Base-by-base conservation (phyloP, 2,329 filamentous ascomycete genomes). In the Bipolaris sorokiniana region DNA sequence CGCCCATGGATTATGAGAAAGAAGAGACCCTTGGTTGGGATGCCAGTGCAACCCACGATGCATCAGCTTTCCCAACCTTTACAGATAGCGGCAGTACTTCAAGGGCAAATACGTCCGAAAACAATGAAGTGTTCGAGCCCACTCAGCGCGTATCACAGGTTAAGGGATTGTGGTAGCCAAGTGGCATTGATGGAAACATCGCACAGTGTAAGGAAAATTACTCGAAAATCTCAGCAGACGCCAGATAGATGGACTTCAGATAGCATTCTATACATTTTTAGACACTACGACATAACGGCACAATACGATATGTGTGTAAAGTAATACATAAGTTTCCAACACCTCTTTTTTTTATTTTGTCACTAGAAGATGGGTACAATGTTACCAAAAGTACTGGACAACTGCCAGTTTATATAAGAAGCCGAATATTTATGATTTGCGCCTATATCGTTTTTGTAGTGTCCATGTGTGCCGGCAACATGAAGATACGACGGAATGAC, bases 11-110 rank as follows among this genome's bases (percentile, higher is more conserved):
- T 50, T 87, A 86, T 44, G 85, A 86, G 6, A 87, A 88, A 28
- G 85, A 87, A 51, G 86, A 87, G 48, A 86, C 87, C 65, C 78
- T 93, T 42, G 88, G 87, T 36, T 94, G 90, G 90, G 89, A 92
- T 74, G 83, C 87, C 49, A 89, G 84, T 68, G 85, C 83, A 36
- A 83, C 88, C 46, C 66, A 76, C 48, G 73, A 75, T 38, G 61
- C 64, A 41, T 70, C 67, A 1, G 69, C 70, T 11, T 80, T 79
- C 54, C 77, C 79, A 5, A 81, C 79, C 0, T 79, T 82, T 54
- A 73, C 77, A 7, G 80, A 82, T 58, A 78, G 72, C 40, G 72
- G 69, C 7, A 71, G 67, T 47, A 63, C 67, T 38, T 61, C 70
- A 28, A 58, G 64, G 51, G 64, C 64, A 31, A 71, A 65, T 37